Evolutionary conservation across 495 filamentous ascomycete species (phyloP), one percentile per base, ranked within the genome.

Genomic region (Penicillium turbatum): DNA sequence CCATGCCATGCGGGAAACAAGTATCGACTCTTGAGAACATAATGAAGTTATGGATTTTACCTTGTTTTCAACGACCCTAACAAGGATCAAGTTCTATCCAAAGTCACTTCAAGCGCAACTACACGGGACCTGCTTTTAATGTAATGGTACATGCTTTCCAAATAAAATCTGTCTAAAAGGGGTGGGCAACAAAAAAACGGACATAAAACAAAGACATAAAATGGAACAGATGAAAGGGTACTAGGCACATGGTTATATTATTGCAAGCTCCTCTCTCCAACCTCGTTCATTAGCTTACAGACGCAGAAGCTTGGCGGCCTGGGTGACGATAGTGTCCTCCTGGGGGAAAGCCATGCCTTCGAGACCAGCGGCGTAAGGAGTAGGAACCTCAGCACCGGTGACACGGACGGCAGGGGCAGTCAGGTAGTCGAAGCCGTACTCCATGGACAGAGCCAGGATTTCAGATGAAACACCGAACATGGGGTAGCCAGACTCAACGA

Each of bases 381-480:
- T 96, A 50, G 92, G 92, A 11, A 97, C 93, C 72, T 97, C 92
- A 54, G 93, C 92, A 72, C 92, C 93, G 51, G 90, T 96, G 62
- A 97, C 83, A 72, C 92, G 84, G 69, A 92, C 86, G 53, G 90
- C 93, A 36, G 93, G 93, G 57, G 89, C 88, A 57, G 95, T 86
- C 56, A 98, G 83, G 79, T 95, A 96, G 77, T 97, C 93, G 71
- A 97, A 98, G 54, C 84, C 92, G 72, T 97, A 97, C 75, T 98
- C 93, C 88, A 95, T 95, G 51, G 89, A 86, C 36, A 95, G 77
- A 41, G 93, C 93, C 34, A 98, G 80, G 63, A 98, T 88, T 78
- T 98, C 93, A 48, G 90, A 84, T 46, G 84, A 79, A 56, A 98
- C 90, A 63, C 93, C 93, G 64, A 90, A 97, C 66, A 86, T 86